A percentile compares a stretch with the other conserved stretches of the same genome.
phyloP scores from a whole-genome alignment of 1,284 basidiomycete genomes.

The Tylopilus orsonianus region DNA sequence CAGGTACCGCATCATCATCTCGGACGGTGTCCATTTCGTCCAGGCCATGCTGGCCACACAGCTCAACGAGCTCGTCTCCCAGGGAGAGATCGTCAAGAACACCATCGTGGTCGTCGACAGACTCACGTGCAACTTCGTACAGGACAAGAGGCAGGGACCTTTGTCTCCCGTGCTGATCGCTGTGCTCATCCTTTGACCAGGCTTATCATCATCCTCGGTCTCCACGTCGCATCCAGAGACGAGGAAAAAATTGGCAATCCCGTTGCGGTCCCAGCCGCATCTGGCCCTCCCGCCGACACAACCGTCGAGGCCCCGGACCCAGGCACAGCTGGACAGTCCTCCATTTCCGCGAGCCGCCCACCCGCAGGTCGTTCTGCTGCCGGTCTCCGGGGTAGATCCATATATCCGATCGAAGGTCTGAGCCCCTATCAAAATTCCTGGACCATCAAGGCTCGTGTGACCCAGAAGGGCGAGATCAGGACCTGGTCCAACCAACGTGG shows the following conservation, averaged over 20 bases:
- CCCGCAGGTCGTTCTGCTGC: slow-evolving; percentile 21
- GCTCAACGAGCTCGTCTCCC: slow-evolving; percentile 76
- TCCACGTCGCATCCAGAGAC: slow-evolving; percentile 56
- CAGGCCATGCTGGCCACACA: slow-evolving; percentile 97
- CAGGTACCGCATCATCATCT: slow-evolving; percentile 72
- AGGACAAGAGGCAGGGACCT: slow-evolving; percentile 71
- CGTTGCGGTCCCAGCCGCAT: slow-evolving; percentile 35
- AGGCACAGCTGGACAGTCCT: too few relatives aligned
- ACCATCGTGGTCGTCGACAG: slow-evolving; percentile 74
- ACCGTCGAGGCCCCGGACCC: slow-evolving; percentile 9
- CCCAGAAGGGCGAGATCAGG: slow-evolving; percentile 87
- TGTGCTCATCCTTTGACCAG: slow-evolving; percentile 40
- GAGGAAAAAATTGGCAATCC: slow-evolving; percentile 80
- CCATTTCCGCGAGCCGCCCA: slow-evolving; percentile 17
- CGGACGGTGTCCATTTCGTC: slow-evolving; percentile 80
- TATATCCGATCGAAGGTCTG: slow-evolving; percentile 91
- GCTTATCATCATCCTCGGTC: slow-evolving; percentile 81
- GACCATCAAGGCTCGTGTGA: slow-evolving; percentile 97
- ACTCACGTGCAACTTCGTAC: slow-evolving; percentile 83
- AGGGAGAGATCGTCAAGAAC: slow-evolving; percentile 70
- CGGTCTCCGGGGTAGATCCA: slow-evolving; percentile 40
- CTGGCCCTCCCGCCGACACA: slow-evolving; percentile 11
- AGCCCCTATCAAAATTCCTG: slow-evolving; percentile 98
- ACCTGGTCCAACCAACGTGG: slow-evolving; percentile 89
- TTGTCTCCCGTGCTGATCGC: slow-evolving; percentile 3